phyloP scores from a whole-genome alignment of 2,329 filamentous ascomycete species.

The Claviceps digitariae region DNA sequence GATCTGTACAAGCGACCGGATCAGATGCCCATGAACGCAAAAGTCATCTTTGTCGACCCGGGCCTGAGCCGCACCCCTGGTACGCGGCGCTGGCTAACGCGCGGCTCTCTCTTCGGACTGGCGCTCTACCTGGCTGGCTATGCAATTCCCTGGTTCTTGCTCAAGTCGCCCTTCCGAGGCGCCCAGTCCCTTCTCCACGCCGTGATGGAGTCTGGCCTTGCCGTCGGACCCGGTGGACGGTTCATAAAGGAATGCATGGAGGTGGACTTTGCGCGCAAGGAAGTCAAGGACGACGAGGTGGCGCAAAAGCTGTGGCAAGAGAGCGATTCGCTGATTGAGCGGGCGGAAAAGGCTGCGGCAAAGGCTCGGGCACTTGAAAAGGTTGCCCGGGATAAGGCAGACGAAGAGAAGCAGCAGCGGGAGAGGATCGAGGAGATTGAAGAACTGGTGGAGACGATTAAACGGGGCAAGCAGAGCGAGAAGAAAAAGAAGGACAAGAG shows the following conservation, averaged over 20 bases:
- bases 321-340: constrained; percentile 72
- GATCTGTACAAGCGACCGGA: constrained; percentile 75
- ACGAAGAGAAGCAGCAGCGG: constrained; percentile 20
- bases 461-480: constrained; percentile 24
- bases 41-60: constrained; percentile 78
- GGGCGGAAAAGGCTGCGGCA: constrained; percentile 67
- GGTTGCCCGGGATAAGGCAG: constrained; percentile 21
- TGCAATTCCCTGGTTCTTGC: constrained; percentile 69
- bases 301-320: constrained; percentile 84
- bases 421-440: constrained; percentile 19
- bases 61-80: constrained; percentile 76
- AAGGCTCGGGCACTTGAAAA: constrained; percentile 31
- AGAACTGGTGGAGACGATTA: constrained; percentile 30
- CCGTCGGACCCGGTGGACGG: constrained; percentile 50
- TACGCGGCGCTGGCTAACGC: constrained; percentile 72
- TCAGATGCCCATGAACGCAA: constrained; percentile 64
- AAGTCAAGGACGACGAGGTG: constrained; percentile 63
- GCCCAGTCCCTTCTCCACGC: constrained; percentile 80
- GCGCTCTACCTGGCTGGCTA: constrained; percentile 65
- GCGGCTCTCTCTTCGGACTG: constrained; percentile 72
- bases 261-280: constrained; percentile 54
- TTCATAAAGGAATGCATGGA: constrained; percentile 82
- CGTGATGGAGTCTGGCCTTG: constrained; percentile 65
- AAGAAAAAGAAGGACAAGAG: constrained; percentile 10
- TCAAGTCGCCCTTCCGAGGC: constrained; percentile 74